Percentiles rank a stretch among this genome's conserved stretches.
Conservation (phyloP, 305 asterid genomes). For the Fraxinus greggii region DNA sequence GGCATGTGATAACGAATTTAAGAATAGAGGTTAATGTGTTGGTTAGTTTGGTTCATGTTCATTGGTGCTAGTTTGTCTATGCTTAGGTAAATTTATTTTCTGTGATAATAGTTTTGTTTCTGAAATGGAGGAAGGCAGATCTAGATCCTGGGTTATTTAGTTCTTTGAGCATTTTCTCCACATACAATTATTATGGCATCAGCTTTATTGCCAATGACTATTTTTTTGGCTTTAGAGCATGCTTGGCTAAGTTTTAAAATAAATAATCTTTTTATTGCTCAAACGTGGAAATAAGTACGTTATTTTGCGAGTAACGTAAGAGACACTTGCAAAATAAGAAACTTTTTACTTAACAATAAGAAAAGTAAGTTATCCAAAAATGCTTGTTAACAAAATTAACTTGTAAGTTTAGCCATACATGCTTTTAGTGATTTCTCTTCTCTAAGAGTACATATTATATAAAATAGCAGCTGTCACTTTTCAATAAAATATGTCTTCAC, state of each 20-base stretch:
- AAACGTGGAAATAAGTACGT: background rate
- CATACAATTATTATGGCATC: background rate
- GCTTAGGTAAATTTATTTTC: background rate
- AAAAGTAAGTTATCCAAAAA: background rate
- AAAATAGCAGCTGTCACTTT: background rate
- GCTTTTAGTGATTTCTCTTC: background rate
- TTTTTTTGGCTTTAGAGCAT: background rate
- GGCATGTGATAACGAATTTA: background rate
- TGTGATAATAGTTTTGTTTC: background rate
- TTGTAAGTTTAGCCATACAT: background rate
- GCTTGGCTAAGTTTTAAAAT: background rate
- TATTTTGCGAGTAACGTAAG: background rate
- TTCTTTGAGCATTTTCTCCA: background rate
- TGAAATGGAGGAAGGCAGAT: background rate
- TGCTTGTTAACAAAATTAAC: background rate
- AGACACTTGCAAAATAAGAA: background rate
- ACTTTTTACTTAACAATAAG: background rate
- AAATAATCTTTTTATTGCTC: background rate
- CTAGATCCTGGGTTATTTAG: background rate
- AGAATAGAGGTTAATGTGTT: background rate
- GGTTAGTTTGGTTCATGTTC: background rate
- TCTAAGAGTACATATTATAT: background rate
- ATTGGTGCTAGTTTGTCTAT: background rate
- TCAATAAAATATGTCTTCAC: background rate
- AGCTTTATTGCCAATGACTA: background rate